Evolutionary conservation across 176 grass and related monocot species (phyloP).

Genomic region (Poa pratensis): DNA sequence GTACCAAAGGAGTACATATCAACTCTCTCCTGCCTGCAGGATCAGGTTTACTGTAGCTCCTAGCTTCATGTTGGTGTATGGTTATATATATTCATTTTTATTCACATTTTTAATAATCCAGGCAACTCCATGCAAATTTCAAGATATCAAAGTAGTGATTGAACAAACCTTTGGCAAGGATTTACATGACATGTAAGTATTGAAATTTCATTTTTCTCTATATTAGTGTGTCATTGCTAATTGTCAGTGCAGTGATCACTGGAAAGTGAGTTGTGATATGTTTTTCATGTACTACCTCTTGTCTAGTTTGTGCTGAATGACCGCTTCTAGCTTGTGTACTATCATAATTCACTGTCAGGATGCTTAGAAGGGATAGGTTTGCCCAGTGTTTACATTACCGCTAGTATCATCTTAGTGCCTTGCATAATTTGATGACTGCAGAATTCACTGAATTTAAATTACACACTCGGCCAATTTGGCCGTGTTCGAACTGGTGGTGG

Average conservation of each 20-base stretch:
- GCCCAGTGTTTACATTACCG: neutral
- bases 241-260: conserved; percentile 2
- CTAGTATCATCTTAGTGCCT: conserved; percentile 18
- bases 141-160: conserved; percentile 78
- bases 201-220: neutral
- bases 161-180: conserved; percentile 67
- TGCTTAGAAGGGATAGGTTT: neutral
- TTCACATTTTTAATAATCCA: conserved; percentile 49
- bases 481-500: neutral
- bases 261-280: neutral
- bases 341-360: conserved; percentile 11
- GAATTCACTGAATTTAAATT: conserved; percentile 27
- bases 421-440: neutral
- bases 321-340: conserved; percentile 18
- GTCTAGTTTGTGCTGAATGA: neutral
- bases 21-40: conserved; percentile 83
- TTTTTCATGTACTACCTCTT: conserved; percentile 10
- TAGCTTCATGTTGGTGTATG: neutral
- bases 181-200: conserved; percentile 79
- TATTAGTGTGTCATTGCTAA: neutral
- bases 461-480: neutral
- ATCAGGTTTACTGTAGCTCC: conserved; percentile 61
- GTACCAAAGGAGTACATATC: conserved; percentile 87
- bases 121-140: conserved; percentile 77
- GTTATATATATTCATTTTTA: conserved; percentile 17